phyloP scores from a whole-genome alignment of 1,284 basidiomycete genomes.

The Tilletiopsis washingtonensis region DNA sequence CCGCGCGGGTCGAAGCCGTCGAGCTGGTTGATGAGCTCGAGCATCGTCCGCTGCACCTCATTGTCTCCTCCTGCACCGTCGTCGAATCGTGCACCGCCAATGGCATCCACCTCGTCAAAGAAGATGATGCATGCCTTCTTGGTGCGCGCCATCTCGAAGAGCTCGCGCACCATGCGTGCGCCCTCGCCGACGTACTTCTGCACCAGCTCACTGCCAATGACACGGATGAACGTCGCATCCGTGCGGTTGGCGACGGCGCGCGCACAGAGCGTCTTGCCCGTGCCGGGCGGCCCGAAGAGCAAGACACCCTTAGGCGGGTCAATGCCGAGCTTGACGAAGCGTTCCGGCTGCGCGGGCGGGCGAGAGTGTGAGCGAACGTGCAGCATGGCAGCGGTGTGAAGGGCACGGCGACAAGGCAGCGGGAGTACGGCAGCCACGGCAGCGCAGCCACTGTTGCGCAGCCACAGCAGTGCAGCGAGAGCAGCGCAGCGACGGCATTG shows the following conservation, averaged over 20 bases:
- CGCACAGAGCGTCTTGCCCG: constrained; percentile 96
- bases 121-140: constrained; percentile 99
- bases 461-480: too few species aligned
- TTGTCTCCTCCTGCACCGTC: constrained; percentile 99
- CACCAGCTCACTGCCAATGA: constrained; percentile 96
- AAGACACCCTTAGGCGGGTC: constrained; percentile 98
- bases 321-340: constrained; percentile 95
- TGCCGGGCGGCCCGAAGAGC: constrained; percentile 89
- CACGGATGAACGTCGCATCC: constrained; percentile 97
- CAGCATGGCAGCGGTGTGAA: too few species aligned
- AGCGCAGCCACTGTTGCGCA: too few species aligned
- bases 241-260: constrained; percentile 97
- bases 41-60: constrained; percentile 98
- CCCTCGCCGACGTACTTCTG: constrained; percentile 99
- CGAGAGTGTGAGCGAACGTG: not conserved
- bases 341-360: constrained; percentile 76
- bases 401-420: too few species aligned
- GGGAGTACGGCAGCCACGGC: too few species aligned
- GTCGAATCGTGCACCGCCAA: constrained; percentile 94
- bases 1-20: constrained; percentile 98
- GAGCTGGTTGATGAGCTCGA: constrained; percentile 97
- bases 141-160: constrained; percentile 97
- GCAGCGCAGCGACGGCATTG: too few species aligned
- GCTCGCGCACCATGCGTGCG: constrained; percentile 93
- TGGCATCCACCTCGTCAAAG: constrained; percentile 96